phyloP scores from a whole-genome alignment of 208 protist species.

The Acanthamoeba triangularis region DNA sequence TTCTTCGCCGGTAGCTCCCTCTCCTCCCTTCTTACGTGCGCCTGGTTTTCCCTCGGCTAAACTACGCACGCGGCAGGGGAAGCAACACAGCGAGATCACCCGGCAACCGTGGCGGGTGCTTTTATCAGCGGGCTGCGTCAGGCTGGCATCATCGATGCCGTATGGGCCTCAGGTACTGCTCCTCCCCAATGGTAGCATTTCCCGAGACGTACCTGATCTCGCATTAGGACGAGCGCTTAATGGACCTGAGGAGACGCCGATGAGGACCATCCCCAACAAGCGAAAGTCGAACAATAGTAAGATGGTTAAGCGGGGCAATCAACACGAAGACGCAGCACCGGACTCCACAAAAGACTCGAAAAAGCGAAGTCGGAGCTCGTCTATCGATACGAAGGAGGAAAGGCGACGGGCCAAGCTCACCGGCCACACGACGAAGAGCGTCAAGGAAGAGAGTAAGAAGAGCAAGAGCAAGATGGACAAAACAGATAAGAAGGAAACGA shows the following conservation, averaged over 20 bases:
- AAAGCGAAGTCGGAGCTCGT: not conserved
- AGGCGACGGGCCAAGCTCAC: not conserved
- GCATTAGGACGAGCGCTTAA: not conserved
- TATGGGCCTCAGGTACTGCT: not conserved
- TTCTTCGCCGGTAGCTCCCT: slow-evolving; percentile 78
- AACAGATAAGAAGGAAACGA: too few species aligned
- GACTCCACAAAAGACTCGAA: not conserved
- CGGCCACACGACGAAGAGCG: not conserved
- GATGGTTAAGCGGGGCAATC: not conserved
- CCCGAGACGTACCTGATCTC: too few species aligned
- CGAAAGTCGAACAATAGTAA: not conserved
- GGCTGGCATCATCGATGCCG: slow-evolving; percentile 29
- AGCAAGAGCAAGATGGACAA: not conserved
- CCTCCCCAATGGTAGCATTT: not conserved
- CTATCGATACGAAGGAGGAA: not conserved
- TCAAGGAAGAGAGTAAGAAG: not conserved
- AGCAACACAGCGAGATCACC: slow-evolving; percentile 62
- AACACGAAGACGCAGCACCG: not conserved
- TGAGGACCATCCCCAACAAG: not conserved
- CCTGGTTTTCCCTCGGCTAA: not conserved
- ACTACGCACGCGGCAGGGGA: not conserved
- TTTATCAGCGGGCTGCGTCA: slow-evolving; percentile 58
- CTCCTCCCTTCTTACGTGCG: not conserved
- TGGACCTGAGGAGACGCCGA: not conserved
- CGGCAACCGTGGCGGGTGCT: slow-evolving; percentile 36